These are phyloP conservation scores for Cryptosporidium ubiquitum DNA, from an alignment of 169 alveolate genomes.

Conservation along the genomic window DNA sequence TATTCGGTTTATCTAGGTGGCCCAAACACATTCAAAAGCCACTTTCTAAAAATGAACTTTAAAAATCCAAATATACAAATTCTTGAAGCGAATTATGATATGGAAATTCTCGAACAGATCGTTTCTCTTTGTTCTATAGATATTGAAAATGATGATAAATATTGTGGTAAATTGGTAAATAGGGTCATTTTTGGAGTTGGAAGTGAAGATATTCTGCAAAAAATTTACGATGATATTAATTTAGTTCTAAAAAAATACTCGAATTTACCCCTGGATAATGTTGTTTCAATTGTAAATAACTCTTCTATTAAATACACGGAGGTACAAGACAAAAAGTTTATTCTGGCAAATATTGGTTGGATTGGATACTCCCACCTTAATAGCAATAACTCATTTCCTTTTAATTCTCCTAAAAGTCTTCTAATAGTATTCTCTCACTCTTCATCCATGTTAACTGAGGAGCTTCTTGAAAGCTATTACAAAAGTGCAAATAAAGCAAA, in stretches of 20 bases:
- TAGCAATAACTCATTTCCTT: constrained; percentile 26
- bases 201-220: neutral
- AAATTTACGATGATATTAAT: neutral
- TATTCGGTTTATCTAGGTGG: constrained; percentile 32
- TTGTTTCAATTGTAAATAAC: neutral
- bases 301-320: neutral
- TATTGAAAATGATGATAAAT: neutral
- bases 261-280: neutral
- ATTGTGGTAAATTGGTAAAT: neutral
- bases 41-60: constrained; percentile 1
- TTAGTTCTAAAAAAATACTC: neutral
- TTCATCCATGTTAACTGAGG: neutral
- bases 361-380: constrained; percentile 21
- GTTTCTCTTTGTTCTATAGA: constrained; percentile 3
- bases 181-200: constrained; percentile 51
- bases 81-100: neutral
- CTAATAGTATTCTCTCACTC: constrained; percentile 1
- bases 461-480: constrained; percentile 32
- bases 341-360: constrained; percentile 37
- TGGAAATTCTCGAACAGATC: constrained; percentile 2
- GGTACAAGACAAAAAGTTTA: constrained; percentile 1
- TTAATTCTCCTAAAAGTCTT: constrained; percentile 29
- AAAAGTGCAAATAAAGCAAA: neutral
- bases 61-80: neutral
- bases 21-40: neutral